Percentiles rank a stretch among this genome's conserved stretches.
phyloP scores from a whole-genome alignment of 768 basidiomycete genomes.

The Postia placenta region DNA sequence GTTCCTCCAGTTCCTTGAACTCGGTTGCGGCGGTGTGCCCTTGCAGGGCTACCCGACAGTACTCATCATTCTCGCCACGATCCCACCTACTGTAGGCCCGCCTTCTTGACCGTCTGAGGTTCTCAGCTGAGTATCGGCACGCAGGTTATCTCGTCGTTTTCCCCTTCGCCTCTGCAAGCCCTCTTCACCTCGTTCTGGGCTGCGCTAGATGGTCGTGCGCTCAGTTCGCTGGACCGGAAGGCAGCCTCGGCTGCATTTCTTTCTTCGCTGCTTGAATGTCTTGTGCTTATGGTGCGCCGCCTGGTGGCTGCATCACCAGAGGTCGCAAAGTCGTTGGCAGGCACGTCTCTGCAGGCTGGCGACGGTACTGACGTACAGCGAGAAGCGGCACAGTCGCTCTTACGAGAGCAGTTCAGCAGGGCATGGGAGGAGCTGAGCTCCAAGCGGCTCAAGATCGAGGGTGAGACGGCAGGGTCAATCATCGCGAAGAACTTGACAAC shows the following conservation, averaged over 20 bases:
- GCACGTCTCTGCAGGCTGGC: neutral
- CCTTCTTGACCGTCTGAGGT: neutral
- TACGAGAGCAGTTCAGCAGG: constrained; percentile 38
- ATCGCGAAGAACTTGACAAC: constrained; percentile 36
- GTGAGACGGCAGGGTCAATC: constrained; percentile 34
- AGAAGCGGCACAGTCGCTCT: constrained; percentile 23
- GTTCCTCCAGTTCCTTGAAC: constrained; percentile 73
- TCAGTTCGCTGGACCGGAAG: constrained; percentile 49
- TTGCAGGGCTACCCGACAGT: constrained; percentile 77
- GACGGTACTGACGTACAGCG: neutral
- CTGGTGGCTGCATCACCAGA: constrained; percentile 22
- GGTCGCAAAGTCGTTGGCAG: constrained; percentile 6
- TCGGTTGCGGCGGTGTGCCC: constrained; percentile 77
- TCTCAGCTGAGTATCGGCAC: constrained; percentile 22
- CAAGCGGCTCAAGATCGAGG: constrained; percentile 42
- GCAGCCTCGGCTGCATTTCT: constrained; percentile 60
- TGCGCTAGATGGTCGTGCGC: constrained; percentile 62
- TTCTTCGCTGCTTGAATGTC: constrained; percentile 63
- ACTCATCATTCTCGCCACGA: constrained; percentile 74
- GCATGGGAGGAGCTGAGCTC: constrained; percentile 44
- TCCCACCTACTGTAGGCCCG: constrained; percentile 56
- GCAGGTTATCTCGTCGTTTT: constrained; percentile 15
- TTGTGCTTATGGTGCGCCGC: constrained; percentile 49
- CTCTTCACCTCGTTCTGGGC: constrained; percentile 81
- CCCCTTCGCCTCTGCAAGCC: constrained; percentile 31